Percentiles rank a stretch among this genome's conserved stretches.
Conservation (phyloP, 805 yeast genomes). For the Ogataea wickerhamii region DNA sequence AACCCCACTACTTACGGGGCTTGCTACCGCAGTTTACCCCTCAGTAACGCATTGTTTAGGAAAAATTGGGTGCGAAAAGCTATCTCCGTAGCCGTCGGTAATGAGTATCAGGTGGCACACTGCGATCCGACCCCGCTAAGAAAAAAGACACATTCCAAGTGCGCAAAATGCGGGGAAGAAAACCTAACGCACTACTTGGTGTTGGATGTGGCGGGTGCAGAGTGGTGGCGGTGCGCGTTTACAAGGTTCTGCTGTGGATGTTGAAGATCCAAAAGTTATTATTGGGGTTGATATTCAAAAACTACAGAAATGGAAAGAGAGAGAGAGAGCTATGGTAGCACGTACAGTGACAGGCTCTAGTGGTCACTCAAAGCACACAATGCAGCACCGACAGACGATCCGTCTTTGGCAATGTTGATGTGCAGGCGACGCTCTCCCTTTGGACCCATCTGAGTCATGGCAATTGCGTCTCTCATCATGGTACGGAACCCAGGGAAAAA, state of each 20-base stretch:
- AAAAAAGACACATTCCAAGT: too few species aligned
- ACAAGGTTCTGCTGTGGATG: too few species aligned
- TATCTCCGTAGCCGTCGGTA: neutral
- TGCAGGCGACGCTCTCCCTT: conserved; percentile 73
- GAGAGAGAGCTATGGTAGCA: too few species aligned
- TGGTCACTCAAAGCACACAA: conserved; percentile 60
- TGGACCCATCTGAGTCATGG: conserved; percentile 64
- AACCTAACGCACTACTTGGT: neutral
- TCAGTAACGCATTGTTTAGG: too few species aligned
- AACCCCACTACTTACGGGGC: too few species aligned
- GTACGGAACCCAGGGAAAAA: conserved; percentile 88
- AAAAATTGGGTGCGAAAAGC: too few species aligned
- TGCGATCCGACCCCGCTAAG: neutral
- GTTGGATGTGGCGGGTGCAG: neutral
- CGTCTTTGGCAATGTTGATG: conserved; percentile 85
- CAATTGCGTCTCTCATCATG: conserved; percentile 74
- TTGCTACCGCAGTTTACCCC: too few species aligned
- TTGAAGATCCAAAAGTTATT: too few species aligned
- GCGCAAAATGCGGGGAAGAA: neutral
- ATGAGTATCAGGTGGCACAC: neutral
- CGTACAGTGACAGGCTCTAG: too few species aligned
- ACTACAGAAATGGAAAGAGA: too few species aligned
- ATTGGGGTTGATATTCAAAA: too few species aligned
- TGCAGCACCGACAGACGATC: conserved; percentile 97
- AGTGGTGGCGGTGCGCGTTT: too few species aligned